Evolutionary conservation across 371 early-diverging fungal genomes (phyloP).

Genomic region (Choanephora cucurbitarum): DNA sequence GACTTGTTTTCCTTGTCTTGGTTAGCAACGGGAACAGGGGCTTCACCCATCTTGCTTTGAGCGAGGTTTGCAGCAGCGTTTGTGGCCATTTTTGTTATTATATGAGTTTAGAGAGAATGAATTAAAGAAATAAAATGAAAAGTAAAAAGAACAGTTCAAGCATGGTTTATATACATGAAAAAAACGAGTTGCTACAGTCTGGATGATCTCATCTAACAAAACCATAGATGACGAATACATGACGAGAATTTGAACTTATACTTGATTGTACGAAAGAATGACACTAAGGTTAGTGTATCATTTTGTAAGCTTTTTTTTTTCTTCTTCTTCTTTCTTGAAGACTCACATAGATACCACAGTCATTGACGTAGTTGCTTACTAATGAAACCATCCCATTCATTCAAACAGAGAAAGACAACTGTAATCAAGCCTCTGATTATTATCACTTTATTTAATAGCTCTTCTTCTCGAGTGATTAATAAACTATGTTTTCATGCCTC

Average conservation of each 20-base stretch:
- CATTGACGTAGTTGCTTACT: too few species aligned
- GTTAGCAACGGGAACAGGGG: constrained; percentile 38
- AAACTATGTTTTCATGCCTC: too few species aligned
- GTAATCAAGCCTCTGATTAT: too few species aligned
- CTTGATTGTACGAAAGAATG: neutral
- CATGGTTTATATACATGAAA: neutral
- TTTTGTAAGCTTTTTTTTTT: neutral
- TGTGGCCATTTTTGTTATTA: constrained; percentile 14
- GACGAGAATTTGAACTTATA: neutral
- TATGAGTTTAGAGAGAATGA: neutral
- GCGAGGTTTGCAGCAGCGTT: constrained; percentile 51
- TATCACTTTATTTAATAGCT: too few species aligned
- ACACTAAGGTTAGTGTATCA: neutral
- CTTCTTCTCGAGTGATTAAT: too few species aligned
- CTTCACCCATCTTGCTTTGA: constrained; percentile 44
- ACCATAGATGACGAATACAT: neutral
- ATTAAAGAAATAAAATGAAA: neutral
- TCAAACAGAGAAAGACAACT: too few species aligned
- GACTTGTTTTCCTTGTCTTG: constrained; percentile 37
- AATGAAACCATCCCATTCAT: too few species aligned
- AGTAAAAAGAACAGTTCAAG: neutral
- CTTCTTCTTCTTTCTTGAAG: neutral
- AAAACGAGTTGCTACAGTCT: neutral
- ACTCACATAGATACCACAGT: too few species aligned
- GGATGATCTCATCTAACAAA: neutral